Conservation (phyloP, 371 early-diverging fungal genomes). For the Parasitella parasitica region DNA sequence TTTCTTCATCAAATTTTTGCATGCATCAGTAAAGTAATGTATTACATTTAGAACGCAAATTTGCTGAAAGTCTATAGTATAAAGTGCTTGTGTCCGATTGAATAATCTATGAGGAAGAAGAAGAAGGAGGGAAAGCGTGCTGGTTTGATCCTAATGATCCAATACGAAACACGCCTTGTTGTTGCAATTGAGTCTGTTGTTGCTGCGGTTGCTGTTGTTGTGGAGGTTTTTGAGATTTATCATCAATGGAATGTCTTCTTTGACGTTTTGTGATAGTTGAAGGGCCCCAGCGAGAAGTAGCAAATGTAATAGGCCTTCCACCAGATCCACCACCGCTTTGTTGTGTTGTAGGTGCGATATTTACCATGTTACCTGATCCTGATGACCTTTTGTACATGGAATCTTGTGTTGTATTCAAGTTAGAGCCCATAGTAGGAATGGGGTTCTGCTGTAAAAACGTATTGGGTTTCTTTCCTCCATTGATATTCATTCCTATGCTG, state of each 20-base stretch:
- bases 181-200: conserved; percentile 8
- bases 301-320: conserved; percentile 34
- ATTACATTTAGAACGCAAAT: too few relatives aligned
- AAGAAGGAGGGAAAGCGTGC: background rate
- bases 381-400: background rate
- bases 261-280: conserved; percentile 36
- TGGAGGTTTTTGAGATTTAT: conserved; percentile 2
- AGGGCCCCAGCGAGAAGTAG: conserved; percentile 29
- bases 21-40: too few relatives aligned
- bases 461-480: conserved; percentile 13
- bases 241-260: conserved; percentile 36
- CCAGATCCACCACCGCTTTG: conserved; percentile 4
- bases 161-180: conserved; percentile 5
- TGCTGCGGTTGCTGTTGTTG: conserved; percentile 4
- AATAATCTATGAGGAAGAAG: background rate
- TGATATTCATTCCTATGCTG: background rate
- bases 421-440: background rate
- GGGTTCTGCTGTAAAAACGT: conserved; percentile 5
- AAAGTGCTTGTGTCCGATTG: background rate
- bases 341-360: conserved; percentile 2
- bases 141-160: background rate
- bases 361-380: background rate
- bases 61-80: too few relatives aligned
- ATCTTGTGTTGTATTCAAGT: background rate
- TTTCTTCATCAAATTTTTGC: too few relatives aligned